Evolutionary conservation across 352 stramenopile genomes (phyloP), one percentile per base, ranked within the genome.

Genomic region (Phytophthora syringae): DNA sequence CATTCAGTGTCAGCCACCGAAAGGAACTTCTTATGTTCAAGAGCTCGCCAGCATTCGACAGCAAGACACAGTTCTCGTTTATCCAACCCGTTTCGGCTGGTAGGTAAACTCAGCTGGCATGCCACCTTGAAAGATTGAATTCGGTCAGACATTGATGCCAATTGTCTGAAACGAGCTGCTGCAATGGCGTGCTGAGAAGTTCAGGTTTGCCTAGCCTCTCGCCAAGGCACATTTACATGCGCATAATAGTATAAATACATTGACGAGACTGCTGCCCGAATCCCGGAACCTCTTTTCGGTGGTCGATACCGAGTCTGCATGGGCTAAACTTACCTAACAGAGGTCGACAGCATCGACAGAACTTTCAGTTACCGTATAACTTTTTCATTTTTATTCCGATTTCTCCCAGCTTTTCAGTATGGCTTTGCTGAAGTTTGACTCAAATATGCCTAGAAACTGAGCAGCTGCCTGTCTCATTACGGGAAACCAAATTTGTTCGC

Each of bases 51-150:
- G 40, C 36, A 4, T 7, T 47, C 34, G 24, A 37, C 43, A 56
- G 7, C 36, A 62, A 51, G 22, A 24, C 42, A 63, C 60, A n/a
- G 52, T 52, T 68, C 28, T 2, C 45, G 44, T 40, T 61, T 50
- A 52, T 61, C 51, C 24, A 27, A 40, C 37, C 59, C 1, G 12
- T 37, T 52, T 32, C 60, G 45, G 51, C 60, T 63, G 60, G 51
- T 68, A 57, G 60, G 36, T 68, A 51, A 62, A 40, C 20, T 36
- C 32, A 40, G 37, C 21, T 59, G 37, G 11, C 37, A 20, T 30
- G 52, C 44, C 5, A 22, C 24, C 54, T 54, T 24, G 32, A 55
- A n/a, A n/a, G n/a, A n/a, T n/a, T n/a, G n/a, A 44, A 16, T 39
- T 45, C 18, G 18, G 22, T 36, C 18, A 49, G 42, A 30, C 22